Conservation (phyloP, 257 asterid genomes). For the Sherardia arvensis region DNA sequence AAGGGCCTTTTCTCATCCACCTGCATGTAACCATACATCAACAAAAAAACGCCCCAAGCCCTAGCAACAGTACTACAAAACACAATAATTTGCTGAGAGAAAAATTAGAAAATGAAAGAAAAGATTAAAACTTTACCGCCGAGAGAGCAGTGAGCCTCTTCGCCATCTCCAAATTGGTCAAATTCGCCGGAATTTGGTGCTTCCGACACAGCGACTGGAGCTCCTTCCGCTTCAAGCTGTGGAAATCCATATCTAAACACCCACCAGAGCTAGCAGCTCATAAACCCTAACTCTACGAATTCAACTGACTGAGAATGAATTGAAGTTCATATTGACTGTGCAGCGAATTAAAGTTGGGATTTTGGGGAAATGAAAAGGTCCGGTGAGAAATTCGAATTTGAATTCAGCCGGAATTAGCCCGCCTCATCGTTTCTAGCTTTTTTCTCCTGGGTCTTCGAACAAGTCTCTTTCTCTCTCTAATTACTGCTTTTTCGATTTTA, state of each 20-base stretch:
- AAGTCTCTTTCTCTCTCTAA: neutral
- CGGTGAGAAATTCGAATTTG: neutral
- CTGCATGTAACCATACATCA: neutral
- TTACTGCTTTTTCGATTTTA: neutral
- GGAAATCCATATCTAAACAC: slow-evolving; percentile 40
- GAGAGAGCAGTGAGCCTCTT: slow-evolving; percentile 31
- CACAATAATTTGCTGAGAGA: too few species aligned
- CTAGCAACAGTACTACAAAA: neutral
- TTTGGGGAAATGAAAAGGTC: neutral
- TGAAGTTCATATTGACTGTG: neutral
- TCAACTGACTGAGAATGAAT: neutral
- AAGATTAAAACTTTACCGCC: slow-evolving; percentile 24
- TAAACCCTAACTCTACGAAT: neutral
- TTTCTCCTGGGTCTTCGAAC: neutral
- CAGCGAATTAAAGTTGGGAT: neutral
- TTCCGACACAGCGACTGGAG: slow-evolving; percentile 57
- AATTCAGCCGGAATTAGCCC: slow-evolving; percentile 2
- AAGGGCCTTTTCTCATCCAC: slow-evolving; percentile 16
- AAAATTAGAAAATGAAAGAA: neutral
- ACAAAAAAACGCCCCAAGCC: neutral
- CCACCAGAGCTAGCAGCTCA: neutral
- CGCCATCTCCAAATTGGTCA: slow-evolving; percentile 53
- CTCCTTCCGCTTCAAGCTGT: slow-evolving; percentile 48
- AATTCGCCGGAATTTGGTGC: slow-evolving; percentile 54
- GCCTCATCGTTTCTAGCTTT: neutral